Evolutionary conservation across 257 asterid genomes (phyloP).

Genomic region (Cordia subcordata): DNA sequence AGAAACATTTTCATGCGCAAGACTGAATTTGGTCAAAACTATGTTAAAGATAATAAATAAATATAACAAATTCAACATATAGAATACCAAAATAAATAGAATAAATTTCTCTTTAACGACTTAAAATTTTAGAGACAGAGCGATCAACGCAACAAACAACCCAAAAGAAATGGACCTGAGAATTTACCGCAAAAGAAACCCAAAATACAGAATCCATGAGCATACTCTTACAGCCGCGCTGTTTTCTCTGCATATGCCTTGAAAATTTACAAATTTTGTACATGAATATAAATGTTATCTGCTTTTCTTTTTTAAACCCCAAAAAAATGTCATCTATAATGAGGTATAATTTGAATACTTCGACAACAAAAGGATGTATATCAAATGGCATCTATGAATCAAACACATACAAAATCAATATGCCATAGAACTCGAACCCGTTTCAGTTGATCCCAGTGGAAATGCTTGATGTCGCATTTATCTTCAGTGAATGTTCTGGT

Average conservation of each 20-base stretch:
- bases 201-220: too few species aligned
- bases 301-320: too few species aligned
- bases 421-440: neutral
- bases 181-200: too few species aligned
- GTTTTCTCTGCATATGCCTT: neutral
- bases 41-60: too few species aligned
- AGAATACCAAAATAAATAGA: too few species aligned
- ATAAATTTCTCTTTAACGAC: too few species aligned
- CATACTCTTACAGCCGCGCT: neutral
- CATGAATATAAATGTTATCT: conserved; percentile 11
- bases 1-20: too few species aligned
- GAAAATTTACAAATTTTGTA: conserved; percentile 7
- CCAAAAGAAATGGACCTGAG: too few species aligned
- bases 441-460: conserved; percentile 59
- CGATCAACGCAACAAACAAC: too few species aligned
- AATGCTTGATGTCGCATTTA: conserved; percentile 85
- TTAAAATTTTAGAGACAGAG: too few species aligned
- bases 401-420: neutral
- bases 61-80: too few species aligned
- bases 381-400: neutral
- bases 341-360: neutral
- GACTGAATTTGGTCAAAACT: too few species aligned
- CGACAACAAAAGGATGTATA: neutral
- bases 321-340: conserved; percentile 11
- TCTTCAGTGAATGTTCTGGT: conserved; percentile 92